phyloP scores from a whole-genome alignment of 1,284 basidiomycete species.

The Boletus mariae region DNA sequence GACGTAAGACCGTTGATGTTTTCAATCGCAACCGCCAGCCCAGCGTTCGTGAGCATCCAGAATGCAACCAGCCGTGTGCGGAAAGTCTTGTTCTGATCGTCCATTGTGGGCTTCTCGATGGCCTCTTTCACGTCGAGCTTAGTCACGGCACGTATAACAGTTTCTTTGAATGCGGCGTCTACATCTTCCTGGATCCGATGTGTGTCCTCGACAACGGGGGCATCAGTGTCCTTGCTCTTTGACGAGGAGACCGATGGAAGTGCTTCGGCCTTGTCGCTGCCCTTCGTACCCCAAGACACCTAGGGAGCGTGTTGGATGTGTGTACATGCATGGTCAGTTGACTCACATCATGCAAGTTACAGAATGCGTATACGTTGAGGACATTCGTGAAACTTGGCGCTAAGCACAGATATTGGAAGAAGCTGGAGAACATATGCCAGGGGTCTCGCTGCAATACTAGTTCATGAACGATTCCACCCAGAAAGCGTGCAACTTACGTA shows the following conservation, averaged over 20 bases:
- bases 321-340: not conserved
- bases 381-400: conserved; percentile 93
- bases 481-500: conserved; percentile 58
- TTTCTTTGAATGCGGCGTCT: conserved; percentile 91
- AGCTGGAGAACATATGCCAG: conserved; percentile 98
- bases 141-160: conserved; percentile 88
- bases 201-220: conserved; percentile 79
- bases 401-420: conserved; percentile 87
- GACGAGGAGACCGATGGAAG: conserved; percentile 88
- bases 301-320: conserved; percentile 26
- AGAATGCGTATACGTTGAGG: conserved; percentile 95
- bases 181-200: conserved; percentile 83
- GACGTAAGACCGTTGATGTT: conserved; percentile 75
- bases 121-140: conserved; percentile 71
- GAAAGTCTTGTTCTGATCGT: conserved; percentile 93
- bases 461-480: conserved; percentile 1
- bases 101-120: conserved; percentile 81
- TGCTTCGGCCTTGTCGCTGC: conserved; percentile 92
- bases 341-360: conserved; percentile 85
- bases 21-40: conserved; percentile 78
- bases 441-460: conserved; percentile 72
- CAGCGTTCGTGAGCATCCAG: conserved; percentile 86
- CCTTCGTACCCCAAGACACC: conserved; percentile 94
- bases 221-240: conserved; percentile 72
- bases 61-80: conserved; percentile 81